phyloP scores from a whole-genome alignment of 2,329 filamentous ascomycete species.

The Ophiostoma sp. region DNA sequence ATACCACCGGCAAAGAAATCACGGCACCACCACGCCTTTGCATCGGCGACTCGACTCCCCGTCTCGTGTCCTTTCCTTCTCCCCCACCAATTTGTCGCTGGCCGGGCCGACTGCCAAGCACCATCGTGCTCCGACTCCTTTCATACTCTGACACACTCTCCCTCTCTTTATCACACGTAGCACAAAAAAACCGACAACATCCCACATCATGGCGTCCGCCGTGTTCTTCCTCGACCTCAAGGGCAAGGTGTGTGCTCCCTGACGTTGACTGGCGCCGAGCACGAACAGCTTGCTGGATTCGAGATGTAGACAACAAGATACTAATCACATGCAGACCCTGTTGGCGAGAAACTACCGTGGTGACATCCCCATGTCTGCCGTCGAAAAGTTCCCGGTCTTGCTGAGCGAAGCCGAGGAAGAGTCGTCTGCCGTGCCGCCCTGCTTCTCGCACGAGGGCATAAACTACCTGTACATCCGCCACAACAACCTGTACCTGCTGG shows the following conservation, averaged over 20 bases:
- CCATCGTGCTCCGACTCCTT: not conserved
- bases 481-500: conserved; percentile 97
- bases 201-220: conserved; percentile 80
- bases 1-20: not conserved
- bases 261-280: not conserved
- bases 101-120: conserved; percentile 13
- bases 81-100: conserved; percentile 1
- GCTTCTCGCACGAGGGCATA: conserved; percentile 97
- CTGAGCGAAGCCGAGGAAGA: conserved; percentile 99
- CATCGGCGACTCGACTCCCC: not conserved
- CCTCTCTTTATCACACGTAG: not conserved
- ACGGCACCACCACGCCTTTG: not conserved
- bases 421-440: conserved; percentile 92
- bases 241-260: conserved; percentile 72
- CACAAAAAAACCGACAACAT: not conserved
- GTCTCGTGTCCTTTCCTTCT: conserved; percentile 4
- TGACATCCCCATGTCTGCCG: conserved; percentile 97
- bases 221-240: conserved; percentile 98
- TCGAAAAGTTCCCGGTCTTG: conserved; percentile 94
- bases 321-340: conserved; percentile 62
- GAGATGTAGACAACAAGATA: not conserved
- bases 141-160: not conserved
- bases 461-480: conserved; percentile 99
- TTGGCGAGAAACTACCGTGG: conserved; percentile 97
- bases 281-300: not conserved